Evolutionary conservation across 306 rosid species (phyloP).

Genomic region (Castanopsis chinensis): DNA sequence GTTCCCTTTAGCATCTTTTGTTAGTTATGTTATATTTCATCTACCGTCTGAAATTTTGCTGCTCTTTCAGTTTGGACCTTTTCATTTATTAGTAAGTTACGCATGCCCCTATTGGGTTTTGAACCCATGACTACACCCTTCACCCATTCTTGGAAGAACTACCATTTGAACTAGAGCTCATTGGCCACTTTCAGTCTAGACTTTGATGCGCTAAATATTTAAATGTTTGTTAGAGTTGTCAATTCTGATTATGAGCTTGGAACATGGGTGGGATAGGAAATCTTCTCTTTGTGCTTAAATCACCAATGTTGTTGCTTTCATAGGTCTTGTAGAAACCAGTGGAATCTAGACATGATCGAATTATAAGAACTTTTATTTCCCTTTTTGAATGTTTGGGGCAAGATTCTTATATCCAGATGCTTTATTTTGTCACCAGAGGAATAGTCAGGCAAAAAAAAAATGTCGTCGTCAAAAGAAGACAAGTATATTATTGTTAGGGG

Average conservation of each 20-base stretch:
- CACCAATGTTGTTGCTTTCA: neutral
- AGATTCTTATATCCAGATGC: neutral
- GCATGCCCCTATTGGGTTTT: too few species aligned
- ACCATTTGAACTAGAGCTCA: too few species aligned
- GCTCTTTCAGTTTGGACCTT: neutral
- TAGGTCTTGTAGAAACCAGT: constrained; percentile 1
- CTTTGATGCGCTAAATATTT: neutral
- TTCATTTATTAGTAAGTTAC: too few species aligned
- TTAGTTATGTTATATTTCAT: neutral
- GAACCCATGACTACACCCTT: too few species aligned
- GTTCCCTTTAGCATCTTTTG: neutral
- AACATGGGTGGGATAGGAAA: neutral
- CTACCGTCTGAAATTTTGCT: neutral
- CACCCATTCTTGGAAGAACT: too few species aligned
- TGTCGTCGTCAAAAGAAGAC: neutral
- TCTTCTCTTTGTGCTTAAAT: neutral
- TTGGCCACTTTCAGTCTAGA: neutral
- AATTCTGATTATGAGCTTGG: neutral
- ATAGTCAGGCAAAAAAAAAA: neutral
- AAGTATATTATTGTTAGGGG: neutral
- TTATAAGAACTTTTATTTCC: neutral
- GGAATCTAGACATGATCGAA: neutral
- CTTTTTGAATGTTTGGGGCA: neutral
- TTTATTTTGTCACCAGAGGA: neutral
- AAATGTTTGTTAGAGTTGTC: neutral